Evolutionary conservation across 805 yeast species (phyloP).

Genomic region (Candida bentonensis): DNA sequence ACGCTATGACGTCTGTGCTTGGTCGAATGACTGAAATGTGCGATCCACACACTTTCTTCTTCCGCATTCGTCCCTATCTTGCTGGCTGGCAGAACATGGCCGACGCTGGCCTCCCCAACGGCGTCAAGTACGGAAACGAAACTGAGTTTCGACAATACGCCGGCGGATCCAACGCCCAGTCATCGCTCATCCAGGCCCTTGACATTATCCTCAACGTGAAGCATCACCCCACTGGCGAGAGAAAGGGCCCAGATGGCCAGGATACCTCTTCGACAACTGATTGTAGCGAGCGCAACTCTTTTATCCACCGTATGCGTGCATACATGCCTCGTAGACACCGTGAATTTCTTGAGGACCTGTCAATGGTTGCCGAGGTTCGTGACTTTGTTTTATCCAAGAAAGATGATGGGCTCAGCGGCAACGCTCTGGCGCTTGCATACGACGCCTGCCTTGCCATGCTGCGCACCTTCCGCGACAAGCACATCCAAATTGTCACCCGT

Average conservation of each 20-base stretch:
- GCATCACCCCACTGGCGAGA: slow-evolving; percentile 65
- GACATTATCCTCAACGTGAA: slow-evolving; percentile 65
- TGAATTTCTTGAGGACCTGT: slow-evolving; percentile 51
- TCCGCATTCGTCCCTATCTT: slow-evolving; percentile 70
- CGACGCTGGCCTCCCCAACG: slow-evolving; percentile 67
- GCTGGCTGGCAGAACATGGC: slow-evolving; percentile 95
- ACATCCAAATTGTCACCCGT: slow-evolving; percentile 82
- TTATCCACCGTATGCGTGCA: slow-evolving; percentile 68
- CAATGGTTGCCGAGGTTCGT: slow-evolving; percentile 43
- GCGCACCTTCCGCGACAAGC: slow-evolving; percentile 80
- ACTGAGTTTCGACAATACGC: slow-evolving; percentile 40
- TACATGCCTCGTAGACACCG: slow-evolving; percentile 88
- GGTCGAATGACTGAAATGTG: slow-evolving; percentile 86
- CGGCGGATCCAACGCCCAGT: slow-evolving; percentile 93
- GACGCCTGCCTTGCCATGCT: slow-evolving; percentile 86
- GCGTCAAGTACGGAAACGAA: slow-evolving; percentile 66
- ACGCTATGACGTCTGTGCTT: slow-evolving; percentile 54
- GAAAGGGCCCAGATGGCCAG: slow-evolving; percentile 18
- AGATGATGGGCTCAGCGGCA: slow-evolving; percentile 23
- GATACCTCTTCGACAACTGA: neutral
- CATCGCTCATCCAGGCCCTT: slow-evolving; percentile 74
- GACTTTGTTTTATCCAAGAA: slow-evolving; percentile 41
- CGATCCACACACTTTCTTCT: slow-evolving; percentile 85
- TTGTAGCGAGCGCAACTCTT: slow-evolving; percentile 22
- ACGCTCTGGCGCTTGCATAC: slow-evolving; percentile 52